Evolutionary conservation across 148 eudicot genomes (phyloP).

Genomic region (Euryodendron excelsum): DNA sequence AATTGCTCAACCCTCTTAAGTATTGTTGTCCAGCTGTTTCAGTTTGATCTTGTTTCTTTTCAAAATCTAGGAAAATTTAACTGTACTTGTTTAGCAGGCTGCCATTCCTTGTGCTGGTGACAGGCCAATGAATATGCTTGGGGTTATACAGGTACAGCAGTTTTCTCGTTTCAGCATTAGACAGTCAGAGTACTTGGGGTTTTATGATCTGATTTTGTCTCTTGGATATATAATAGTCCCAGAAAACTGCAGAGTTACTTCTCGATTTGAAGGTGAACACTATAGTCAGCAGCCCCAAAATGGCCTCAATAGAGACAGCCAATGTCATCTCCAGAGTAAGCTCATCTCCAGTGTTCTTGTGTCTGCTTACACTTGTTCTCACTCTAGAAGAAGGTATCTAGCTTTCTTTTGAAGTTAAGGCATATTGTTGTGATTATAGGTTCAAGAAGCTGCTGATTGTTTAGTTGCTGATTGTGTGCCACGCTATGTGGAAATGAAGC

Average conservation of each 20-base stretch:
- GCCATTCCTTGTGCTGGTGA: constrained; percentile 37
- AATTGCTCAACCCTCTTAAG: not conserved
- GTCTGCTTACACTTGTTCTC: not conserved
- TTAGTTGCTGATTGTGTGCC: constrained; percentile 88
- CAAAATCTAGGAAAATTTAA: not conserved
- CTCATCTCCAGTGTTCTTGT: not conserved
- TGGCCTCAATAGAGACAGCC: constrained; percentile 71
- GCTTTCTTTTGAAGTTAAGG: not conserved
- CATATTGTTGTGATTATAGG: constrained; percentile 36
- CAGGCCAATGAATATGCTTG: constrained; percentile 76
- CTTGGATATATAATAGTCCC: constrained; percentile 54
- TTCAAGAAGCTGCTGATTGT: constrained; percentile 96
- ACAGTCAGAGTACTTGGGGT: not conserved
- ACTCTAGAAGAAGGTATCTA: not conserved
- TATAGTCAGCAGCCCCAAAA: constrained; percentile 56
- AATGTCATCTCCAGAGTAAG: constrained; percentile 64
- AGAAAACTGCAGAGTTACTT: constrained; percentile 94
- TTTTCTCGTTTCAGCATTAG: constrained; percentile 4
- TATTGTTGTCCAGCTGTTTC: not conserved
- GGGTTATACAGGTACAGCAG: constrained; percentile 64
- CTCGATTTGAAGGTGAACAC: constrained; percentile 80
- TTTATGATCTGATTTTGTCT: constrained; percentile 20
- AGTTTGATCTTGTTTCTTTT: not conserved
- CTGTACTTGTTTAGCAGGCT: constrained; percentile 38
- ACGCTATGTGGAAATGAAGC: constrained; percentile 72